Conservation (phyloP, 2,329 filamentous ascomycete species). For the Stagonosporopsis rhizophila region DNA sequence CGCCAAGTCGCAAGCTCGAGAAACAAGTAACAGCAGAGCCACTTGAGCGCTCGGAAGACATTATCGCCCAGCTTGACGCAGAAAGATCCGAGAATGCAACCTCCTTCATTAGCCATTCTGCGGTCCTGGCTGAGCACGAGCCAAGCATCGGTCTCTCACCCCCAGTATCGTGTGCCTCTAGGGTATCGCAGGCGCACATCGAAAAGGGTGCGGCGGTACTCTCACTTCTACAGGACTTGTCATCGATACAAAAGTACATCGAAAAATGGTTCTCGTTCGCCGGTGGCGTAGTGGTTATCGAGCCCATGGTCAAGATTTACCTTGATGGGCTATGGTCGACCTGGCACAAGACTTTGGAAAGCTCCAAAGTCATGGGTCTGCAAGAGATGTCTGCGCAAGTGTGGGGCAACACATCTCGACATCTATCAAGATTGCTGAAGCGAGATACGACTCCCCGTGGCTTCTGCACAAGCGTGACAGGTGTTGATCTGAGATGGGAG, state of each 20-base stretch:
- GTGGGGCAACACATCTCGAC: slow-evolving; percentile 52
- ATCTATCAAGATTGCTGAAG: slow-evolving; percentile 41
- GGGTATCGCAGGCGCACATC: slow-evolving; percentile 32
- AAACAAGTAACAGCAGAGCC: not conserved
- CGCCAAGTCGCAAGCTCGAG: not conserved
- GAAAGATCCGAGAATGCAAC: slow-evolving; percentile 20
- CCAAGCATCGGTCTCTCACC: slow-evolving; percentile 33
- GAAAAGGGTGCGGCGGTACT: slow-evolving; percentile 39
- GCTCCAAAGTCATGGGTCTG: slow-evolving; percentile 40
- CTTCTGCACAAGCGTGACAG: slow-evolving; percentile 50
- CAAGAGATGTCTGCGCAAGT: slow-evolving; percentile 50
- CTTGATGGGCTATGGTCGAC: slow-evolving; percentile 33
- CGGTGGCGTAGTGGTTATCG: slow-evolving; percentile 43
- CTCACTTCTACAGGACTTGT: slow-evolving; percentile 35
- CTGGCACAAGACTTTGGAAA: slow-evolving; percentile 36
- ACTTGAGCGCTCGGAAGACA: not conserved
- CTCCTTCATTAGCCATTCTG: slow-evolving; percentile 36
- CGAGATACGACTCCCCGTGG: slow-evolving; percentile 49
- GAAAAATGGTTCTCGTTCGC: slow-evolving; percentile 43
- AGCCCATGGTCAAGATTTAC: slow-evolving; percentile 45
- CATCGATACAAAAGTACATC: slow-evolving; percentile 38
- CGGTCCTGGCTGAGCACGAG: slow-evolving; percentile 41
- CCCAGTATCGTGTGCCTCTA: slow-evolving; percentile 4
- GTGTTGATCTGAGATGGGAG: slow-evolving; percentile 53
- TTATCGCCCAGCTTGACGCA: slow-evolving; percentile 7